Evolutionary conservation across 208 protist genomes (phyloP).

Genomic region (Acanthamoeba castellanii): DNA sequence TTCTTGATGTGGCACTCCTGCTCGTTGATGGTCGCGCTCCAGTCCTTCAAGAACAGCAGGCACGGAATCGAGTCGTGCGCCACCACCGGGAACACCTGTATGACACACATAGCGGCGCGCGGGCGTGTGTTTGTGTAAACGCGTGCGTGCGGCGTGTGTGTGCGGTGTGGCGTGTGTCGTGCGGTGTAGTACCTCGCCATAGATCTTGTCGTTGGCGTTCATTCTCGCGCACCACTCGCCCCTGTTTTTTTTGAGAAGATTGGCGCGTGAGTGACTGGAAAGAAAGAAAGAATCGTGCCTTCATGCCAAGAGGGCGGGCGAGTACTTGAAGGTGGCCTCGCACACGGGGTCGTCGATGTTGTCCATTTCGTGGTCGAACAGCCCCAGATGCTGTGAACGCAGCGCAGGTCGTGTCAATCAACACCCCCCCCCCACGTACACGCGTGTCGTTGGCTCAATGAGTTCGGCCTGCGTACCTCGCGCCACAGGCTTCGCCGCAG

Average conservation of each 20-base stretch:
- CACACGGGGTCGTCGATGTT: constrained; percentile 28
- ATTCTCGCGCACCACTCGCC: constrained; percentile 42
- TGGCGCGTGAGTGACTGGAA: no score
- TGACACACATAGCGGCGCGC: neutral
- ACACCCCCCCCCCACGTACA: neutral
- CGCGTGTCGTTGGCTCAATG: no score
- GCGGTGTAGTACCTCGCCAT: neutral
- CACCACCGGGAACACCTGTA: constrained; percentile 43
- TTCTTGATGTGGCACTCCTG: constrained; percentile 65
- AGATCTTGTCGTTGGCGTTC: constrained; percentile 57
- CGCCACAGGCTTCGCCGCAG: constrained; percentile 78
- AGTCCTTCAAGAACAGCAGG: constrained; percentile 62
- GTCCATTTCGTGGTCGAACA: constrained; percentile 36
- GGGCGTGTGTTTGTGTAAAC: neutral
- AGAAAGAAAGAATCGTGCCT: neutral
- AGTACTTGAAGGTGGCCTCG: constrained; percentile 55
- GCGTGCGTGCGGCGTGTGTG: neutral
- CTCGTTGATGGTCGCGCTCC: constrained; percentile 58
- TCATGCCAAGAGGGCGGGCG: neutral
- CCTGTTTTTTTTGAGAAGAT: neutral
- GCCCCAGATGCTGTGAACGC: neutral
- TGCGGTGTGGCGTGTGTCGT: neutral
- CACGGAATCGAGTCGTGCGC: constrained; percentile 65
- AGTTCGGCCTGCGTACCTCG: neutral
- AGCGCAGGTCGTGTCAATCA: neutral